These are phyloP conservation scores for Leishmania aethiopica DNA, from an alignment of 208 protist species.

Conservation along the genomic window DNA sequence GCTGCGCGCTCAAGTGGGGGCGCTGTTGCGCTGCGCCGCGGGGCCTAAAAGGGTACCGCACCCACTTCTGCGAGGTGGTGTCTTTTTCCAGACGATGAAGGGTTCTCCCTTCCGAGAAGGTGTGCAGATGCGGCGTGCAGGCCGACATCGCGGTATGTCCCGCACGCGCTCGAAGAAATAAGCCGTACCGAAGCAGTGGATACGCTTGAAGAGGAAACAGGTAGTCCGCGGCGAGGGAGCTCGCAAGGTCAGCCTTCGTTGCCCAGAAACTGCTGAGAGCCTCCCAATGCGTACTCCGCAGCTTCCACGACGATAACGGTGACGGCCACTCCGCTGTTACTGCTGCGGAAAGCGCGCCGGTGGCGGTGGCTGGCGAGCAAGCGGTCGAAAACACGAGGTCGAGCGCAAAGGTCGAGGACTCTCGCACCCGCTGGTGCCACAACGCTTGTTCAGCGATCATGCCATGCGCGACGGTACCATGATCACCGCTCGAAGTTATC, in stretches of 20 bases:
- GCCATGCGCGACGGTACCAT: not conserved
- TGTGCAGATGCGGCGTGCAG: not conserved
- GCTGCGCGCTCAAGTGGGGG: not conserved
- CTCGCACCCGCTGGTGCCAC: not conserved
- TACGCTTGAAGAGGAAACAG: slow-evolving; percentile 26
- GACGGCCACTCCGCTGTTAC: not conserved
- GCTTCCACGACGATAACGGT: not conserved
- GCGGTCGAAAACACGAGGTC: not conserved
- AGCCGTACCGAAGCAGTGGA: not conserved
- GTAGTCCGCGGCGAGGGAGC: slow-evolving; percentile 20
- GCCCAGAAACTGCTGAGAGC: slow-evolving; percentile 20
- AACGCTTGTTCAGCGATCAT: not conserved
- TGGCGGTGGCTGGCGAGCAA: not conserved
- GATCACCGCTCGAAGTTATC: not conserved
- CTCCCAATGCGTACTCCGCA: not conserved
- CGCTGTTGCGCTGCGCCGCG: not conserved
- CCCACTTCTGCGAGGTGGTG: not conserved
- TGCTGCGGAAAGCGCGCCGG: not conserved
- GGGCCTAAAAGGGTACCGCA: not conserved
- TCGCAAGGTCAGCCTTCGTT: not conserved
- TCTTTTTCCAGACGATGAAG: not conserved
- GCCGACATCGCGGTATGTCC: not conserved
- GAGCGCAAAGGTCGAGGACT: not conserved
- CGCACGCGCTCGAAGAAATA: not conserved
- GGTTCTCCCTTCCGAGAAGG: not conserved